phyloP scores from a whole-genome alignment of 108 stramenopile genomes.

The Heterococcus sp. region DNA sequence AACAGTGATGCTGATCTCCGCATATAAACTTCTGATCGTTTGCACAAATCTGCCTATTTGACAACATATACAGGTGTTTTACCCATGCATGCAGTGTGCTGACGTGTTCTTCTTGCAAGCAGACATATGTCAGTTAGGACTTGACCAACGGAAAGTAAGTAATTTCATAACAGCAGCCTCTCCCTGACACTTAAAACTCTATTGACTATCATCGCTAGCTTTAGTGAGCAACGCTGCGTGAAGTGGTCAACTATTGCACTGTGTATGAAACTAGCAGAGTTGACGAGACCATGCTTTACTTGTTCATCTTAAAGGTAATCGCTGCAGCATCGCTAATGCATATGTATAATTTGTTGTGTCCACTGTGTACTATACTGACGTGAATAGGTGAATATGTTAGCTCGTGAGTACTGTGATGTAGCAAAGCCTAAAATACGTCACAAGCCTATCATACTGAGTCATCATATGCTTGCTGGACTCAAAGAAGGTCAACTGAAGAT shows the following conservation, averaged over 20 bases:
- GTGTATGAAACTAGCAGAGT: too few species aligned
- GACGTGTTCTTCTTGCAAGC: conserved; percentile 99
- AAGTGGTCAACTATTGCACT: too few species aligned
- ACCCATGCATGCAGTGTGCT: conserved; percentile 90
- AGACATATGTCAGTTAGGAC: conserved; percentile 97
- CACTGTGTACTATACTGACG: too few species aligned
- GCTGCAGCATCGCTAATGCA: too few species aligned
- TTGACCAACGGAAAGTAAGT: conserved; percentile 89
- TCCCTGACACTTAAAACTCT: too few species aligned
- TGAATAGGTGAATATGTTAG: conserved; percentile 98
- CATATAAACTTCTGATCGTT: too few species aligned
- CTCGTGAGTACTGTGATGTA: conserved; percentile 92
- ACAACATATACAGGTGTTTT: conserved; percentile 75
- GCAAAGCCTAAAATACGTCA: conserved; percentile 73
- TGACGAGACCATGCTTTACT: not conserved
- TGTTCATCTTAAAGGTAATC: conserved; percentile 61
- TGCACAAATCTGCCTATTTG: too few species aligned
- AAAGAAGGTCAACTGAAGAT: conserved; percentile 99
- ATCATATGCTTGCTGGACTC: conserved; percentile 79
- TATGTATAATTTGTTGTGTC: too few species aligned
- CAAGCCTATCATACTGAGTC: conserved; percentile 76
- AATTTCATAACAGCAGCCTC: too few species aligned
- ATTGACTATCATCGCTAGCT: too few species aligned
- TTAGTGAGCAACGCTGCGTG: too few species aligned
- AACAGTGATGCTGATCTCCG: too few species aligned